Percentiles rank a stretch among this genome's conserved stretches.
phyloP scores from a whole-genome alignment of 1,284 basidiomycete species.

The Chalciporus sp. region DNA sequence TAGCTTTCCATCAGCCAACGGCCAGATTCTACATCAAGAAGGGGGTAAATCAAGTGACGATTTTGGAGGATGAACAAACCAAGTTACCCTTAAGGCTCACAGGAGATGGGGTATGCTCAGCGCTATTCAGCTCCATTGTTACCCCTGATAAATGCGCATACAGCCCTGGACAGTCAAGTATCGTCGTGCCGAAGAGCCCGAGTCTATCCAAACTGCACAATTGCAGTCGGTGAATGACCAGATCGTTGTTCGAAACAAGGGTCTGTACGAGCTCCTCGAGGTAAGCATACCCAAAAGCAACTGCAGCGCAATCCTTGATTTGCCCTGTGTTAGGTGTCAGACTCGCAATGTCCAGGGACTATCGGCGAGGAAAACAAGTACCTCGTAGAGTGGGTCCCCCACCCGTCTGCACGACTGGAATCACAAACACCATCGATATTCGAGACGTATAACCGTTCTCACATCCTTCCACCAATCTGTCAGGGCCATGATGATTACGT shows the following conservation, averaged over 20 bases:
- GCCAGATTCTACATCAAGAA: conserved; percentile 79
- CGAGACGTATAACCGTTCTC: conserved; percentile 64
- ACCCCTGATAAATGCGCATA: background rate
- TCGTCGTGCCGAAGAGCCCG: conserved; percentile 53
- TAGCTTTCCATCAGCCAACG: conserved; percentile 61
- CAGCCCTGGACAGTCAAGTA: conserved; percentile 89
- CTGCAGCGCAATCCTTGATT: conserved; percentile 4
- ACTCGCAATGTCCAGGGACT: conserved; percentile 83
- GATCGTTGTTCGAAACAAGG: conserved; percentile 69
- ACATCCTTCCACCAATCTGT: conserved; percentile 78
- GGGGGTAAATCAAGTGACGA: conserved; percentile 57
- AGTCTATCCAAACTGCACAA: conserved; percentile 45
- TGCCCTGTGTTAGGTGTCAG: conserved; percentile 58
- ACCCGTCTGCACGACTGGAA: conserved; percentile 68
- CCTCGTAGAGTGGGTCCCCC: conserved; percentile 73
- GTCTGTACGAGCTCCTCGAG: conserved; percentile 75
- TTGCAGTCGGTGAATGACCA: conserved; percentile 71
- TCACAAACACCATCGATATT: conserved; percentile 54
- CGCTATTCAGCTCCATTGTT: conserved; percentile 1
- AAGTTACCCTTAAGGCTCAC: conserved; percentile 81
- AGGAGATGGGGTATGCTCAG: conserved; percentile 74
- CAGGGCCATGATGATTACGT: conserved; percentile 80
- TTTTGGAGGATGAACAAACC: conserved; percentile 78
- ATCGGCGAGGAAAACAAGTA: conserved; percentile 68
- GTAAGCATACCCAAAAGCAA: conserved; percentile 41